Percentiles rank a stretch among this genome's conserved stretches.
Conservation (phyloP, 208 protist species). For the Tritrichomonas musculus region DNA sequence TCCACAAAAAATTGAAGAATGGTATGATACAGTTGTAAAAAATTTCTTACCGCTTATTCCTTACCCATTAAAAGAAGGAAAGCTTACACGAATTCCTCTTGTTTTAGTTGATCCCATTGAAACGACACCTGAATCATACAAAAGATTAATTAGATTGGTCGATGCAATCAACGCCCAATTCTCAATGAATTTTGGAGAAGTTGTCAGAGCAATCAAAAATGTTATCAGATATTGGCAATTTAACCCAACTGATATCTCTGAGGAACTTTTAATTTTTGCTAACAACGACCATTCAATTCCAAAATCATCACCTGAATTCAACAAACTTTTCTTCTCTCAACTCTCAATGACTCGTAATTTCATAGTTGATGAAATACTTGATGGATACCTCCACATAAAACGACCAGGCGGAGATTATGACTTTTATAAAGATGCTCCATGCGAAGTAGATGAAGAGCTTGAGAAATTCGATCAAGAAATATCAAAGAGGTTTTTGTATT, state of each 20-base stretch:
- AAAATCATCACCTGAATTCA: neutral
- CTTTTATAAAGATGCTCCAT: neutral
- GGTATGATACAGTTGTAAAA: neutral
- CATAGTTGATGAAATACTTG: slow-evolving; percentile 22
- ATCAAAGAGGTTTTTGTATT: neutral
- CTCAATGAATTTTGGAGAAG: neutral
- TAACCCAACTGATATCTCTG: neutral
- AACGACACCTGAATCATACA: neutral
- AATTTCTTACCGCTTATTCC: neutral
- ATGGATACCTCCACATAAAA: neutral
- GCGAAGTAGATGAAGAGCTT: neutral
- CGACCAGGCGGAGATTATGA: neutral
- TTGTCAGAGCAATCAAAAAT: neutral
- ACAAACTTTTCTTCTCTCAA: neutral
- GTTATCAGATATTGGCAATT: slow-evolving; percentile 19
- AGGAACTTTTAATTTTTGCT: neutral
- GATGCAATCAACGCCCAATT: neutral
- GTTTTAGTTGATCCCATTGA: neutral
- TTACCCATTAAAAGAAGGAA: neutral
- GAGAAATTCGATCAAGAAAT: neutral
- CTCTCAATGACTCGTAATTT: neutral
- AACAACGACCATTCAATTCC: neutral
- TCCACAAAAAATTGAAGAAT: neutral
- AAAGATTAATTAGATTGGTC: neutral
- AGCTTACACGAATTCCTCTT: neutral